A percentile compares a stretch with the other conserved stretches of the same genome.
Conservation (phyloP, 2,329 filamentous ascomycete species). For the Blumeria graminis region DNA sequence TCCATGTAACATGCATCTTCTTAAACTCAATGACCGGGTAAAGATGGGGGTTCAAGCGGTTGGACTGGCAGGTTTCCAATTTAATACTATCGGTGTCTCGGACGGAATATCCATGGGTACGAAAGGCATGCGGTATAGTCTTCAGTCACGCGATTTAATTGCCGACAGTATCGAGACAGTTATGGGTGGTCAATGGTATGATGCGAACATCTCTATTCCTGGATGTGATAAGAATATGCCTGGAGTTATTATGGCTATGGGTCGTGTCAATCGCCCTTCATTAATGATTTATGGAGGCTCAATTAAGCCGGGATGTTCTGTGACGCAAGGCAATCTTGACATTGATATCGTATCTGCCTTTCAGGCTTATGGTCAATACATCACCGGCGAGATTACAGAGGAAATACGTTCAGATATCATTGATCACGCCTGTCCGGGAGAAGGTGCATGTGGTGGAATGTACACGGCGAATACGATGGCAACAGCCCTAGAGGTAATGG, state of each 20-base stretch:
- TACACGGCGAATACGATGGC: constrained; percentile 60
- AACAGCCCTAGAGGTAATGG: constrained; percentile 47
- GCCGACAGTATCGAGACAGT: constrained; percentile 97
- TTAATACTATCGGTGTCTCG: constrained; percentile 96
- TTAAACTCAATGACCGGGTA: constrained; percentile 37
- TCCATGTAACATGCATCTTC: constrained; percentile 96
- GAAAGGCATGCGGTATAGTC: constrained; percentile 81
- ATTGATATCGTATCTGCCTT: constrained; percentile 96
- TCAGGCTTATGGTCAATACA: constrained; percentile 90
- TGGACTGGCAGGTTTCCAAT: constrained; percentile 78
- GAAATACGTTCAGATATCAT: constrained; percentile 87
- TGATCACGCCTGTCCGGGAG: constrained; percentile 65
- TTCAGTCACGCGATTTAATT: constrained; percentile 89
- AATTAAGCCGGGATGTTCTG: constrained; percentile 74
- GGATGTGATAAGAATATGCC: constrained; percentile 99
- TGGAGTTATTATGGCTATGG: constrained; percentile 79
- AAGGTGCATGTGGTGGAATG: constrained; percentile 72
- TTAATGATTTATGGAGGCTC: constrained; percentile 96
- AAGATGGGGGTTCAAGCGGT: constrained; percentile 48
- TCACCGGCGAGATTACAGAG: constrained; percentile 76
- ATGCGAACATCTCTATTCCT: constrained; percentile 87
- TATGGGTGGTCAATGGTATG: constrained; percentile 97
- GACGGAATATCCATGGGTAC: constrained; percentile 98
- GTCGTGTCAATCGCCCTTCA: constrained; percentile 74
- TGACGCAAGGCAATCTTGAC: constrained; percentile 42